Conservation (phyloP, 2,329 filamentous ascomycete genomes). For the Emmonsiellopsis sp. region DNA sequence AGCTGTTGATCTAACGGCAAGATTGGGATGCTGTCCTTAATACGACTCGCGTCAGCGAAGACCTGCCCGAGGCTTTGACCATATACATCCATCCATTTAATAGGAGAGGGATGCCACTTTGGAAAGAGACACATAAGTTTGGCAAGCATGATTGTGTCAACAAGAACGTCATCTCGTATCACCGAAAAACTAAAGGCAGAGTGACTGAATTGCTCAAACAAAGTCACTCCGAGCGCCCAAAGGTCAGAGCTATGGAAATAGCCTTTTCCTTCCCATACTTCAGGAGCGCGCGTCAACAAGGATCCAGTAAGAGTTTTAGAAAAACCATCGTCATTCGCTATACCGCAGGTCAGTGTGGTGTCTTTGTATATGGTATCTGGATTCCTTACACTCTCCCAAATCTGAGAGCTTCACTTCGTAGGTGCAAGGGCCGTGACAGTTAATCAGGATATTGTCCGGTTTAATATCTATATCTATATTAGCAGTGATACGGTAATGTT, state of each 20-base stretch:
- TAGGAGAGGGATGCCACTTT: constrained; percentile 5
- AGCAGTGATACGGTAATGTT: constrained; percentile 3
- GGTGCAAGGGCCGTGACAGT: constrained; percentile 3
- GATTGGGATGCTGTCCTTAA: constrained; percentile 6
- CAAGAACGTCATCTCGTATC: constrained; percentile 6
- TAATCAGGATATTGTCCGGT: constrained; percentile 7
- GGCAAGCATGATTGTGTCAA: constrained; percentile 8
- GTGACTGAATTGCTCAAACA: constrained; percentile 7
- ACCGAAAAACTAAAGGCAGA: constrained; percentile 6
- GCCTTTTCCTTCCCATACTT: constrained; percentile 8
- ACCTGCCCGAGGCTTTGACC: constrained; percentile 7
- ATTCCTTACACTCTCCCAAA: constrained; percentile 7
- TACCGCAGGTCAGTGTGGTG: constrained; percentile 4
- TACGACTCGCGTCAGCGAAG: constrained; percentile 5
- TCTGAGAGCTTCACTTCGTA: constrained; percentile 7
- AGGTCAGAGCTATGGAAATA: constrained; percentile 7
- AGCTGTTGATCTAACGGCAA: constrained; percentile 5
- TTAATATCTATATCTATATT: constrained; percentile 6
- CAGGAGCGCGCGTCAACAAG: constrained; percentile 6
- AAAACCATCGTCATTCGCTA: constrained; percentile 8
- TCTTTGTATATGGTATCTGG: constrained; percentile 4
- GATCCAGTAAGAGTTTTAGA: constrained; percentile 6
- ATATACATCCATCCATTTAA: constrained; percentile 6
- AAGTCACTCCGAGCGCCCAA: constrained; percentile 6
- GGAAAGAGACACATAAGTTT: constrained; percentile 7